phyloP scores from a whole-genome alignment of 805 yeast genomes.

The Candida glaebosa region DNA sequence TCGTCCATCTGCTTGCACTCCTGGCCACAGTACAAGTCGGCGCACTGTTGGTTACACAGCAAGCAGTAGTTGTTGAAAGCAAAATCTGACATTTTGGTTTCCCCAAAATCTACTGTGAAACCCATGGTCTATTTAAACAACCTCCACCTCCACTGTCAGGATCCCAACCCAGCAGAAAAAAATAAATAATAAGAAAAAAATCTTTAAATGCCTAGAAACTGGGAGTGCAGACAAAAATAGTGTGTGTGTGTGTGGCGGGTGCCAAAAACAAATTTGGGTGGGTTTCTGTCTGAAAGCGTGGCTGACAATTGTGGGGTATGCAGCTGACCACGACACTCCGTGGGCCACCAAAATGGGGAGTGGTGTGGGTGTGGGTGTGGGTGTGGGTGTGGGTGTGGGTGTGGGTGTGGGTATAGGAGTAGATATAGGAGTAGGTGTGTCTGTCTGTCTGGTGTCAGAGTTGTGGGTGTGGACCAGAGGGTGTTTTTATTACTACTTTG shows the following conservation, averaged over 20 bases:
- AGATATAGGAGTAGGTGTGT: background rate
- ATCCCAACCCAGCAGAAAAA: too few species aligned
- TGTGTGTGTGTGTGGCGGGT: background rate
- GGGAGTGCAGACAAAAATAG: background rate
- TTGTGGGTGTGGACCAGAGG: too few species aligned
- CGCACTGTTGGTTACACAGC: slow-evolving; percentile 31
- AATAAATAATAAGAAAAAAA: too few species aligned
- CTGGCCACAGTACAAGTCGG: slow-evolving; percentile 25
- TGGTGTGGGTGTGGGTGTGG: background rate
- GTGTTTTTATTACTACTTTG: too few species aligned
- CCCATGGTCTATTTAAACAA: background rate
- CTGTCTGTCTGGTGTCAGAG: background rate
- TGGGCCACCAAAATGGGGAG: background rate
- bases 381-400: background rate
- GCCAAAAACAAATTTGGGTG: too few species aligned
- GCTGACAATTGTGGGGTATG: too few species aligned
- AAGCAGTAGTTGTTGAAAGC: slow-evolving; percentile 38
- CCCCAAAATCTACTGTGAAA: too few species aligned
- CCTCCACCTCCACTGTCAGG: too few species aligned
- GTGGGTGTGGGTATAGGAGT: background rate
- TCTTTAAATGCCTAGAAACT: background rate
- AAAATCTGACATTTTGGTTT: slow-evolving; percentile 31
- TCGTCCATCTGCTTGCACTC: slow-evolving; percentile 23
- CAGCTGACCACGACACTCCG: too few species aligned
- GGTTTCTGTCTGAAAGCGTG: too few species aligned